Evolutionary conservation across 1,284 basidiomycete species (phyloP), one percentile per base, ranked within the genome.

Genomic region (Cryptococcus hybrid): DNA sequence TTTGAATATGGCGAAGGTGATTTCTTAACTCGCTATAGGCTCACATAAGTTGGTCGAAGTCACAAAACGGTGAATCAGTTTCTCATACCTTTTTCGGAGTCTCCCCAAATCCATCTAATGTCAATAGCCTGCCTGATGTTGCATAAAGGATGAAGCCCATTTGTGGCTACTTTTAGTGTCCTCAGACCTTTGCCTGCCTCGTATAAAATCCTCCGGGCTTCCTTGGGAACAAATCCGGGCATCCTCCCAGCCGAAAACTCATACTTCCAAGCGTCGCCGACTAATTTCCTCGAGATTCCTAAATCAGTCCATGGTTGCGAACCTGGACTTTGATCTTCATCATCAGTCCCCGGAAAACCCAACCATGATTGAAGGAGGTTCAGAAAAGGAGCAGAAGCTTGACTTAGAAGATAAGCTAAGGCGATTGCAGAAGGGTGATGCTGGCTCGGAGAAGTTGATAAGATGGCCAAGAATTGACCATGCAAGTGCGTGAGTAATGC

Each of bases 231-330:
- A 56, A 77, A 77, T 5, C 48, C 61, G 0, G 75, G 75, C 70
- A 75, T 75, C 13, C 61, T 56, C 18, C 62, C 62, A 0, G 67
- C 48, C 0, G 66, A 66, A 47, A 76, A 74, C 1, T 61, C 55
- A 46, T 68, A 75, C 11, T 70, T 66, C 68, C 69, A 75, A 0
- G 55, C 47, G 0, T 46, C 52, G 4, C 56, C 61, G 6, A 51
- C 44, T 0, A 50, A 48, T 3, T 48, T 60, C 7, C 70, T 65
- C 0, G 65, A 71, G 39, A 74, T 70, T n/a, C 75, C 74, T 5
- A 77, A 56, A 53, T 76, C 74, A 0, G 61, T 48, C 74, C 74
- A 77, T 5, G 72, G 73, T 56, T 77, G 74, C 0, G 62, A 56
- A 3, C 51, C 51, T 1, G 64, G 57, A 43, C 70, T 62, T 1